A percentile compares a stretch with the other conserved stretches of the same genome.
Evolutionary conservation across 768 basidiomycete species (phyloP).

Genomic region (Boletus sp.): DNA sequence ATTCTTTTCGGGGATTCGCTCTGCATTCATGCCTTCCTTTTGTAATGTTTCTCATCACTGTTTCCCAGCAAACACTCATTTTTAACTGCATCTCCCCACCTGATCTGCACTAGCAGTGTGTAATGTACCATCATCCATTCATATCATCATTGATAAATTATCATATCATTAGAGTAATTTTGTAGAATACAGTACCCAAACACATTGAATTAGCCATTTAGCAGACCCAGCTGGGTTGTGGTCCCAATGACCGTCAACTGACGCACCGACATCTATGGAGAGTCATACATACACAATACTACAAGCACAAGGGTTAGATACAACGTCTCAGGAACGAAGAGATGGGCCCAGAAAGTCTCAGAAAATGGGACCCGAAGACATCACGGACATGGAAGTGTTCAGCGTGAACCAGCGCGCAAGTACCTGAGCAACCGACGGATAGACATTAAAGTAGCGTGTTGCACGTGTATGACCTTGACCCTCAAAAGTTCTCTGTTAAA

Average conservation of each 20-base stretch:
- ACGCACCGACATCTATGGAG: background rate
- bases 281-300: background rate
- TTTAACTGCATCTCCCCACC: background rate
- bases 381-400: background rate
- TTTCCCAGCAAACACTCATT: background rate
- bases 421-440: background rate
- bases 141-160: background rate
- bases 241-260: background rate
- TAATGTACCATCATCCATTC: background rate
- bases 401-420: slow-evolving; percentile 3
- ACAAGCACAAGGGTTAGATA: background rate
- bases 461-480: background rate
- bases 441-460: background rate
- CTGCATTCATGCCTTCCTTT: background rate
- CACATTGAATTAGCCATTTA: background rate
- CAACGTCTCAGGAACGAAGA: background rate
- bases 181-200: slow-evolving; percentile 4
- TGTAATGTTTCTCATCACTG: background rate
- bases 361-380: background rate
- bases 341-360: background rate
- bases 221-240: background rate
- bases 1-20: background rate
- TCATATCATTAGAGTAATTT: background rate
- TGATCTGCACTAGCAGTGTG: background rate
- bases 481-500: slow-evolving; percentile 23